Conservation (phyloP, 352 stramenopile genomes). For the Phytopythium kandeliae region DNA sequence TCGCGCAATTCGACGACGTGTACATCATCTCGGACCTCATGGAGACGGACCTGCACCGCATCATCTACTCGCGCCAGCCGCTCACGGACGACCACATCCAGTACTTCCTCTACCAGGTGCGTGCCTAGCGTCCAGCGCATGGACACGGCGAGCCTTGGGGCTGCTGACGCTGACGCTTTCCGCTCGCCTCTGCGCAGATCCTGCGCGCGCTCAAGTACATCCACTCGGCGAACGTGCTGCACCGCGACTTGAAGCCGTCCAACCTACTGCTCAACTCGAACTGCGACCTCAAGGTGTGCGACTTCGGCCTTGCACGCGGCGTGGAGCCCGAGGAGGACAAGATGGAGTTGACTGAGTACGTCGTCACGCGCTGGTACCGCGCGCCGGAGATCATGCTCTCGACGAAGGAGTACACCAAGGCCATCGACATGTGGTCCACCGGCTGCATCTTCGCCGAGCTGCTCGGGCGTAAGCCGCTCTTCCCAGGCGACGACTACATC, state of each 20-base stretch:
- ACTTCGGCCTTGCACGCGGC: slow-evolving; percentile 88
- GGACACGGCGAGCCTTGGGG: neutral
- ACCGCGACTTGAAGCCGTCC: slow-evolving; percentile 96
- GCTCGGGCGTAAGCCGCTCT: slow-evolving; percentile 87
- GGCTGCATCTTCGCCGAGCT: slow-evolving; percentile 95
- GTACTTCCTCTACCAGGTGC: slow-evolving; percentile 91
- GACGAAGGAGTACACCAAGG: slow-evolving; percentile 94
- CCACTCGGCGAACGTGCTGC: slow-evolving; percentile 92
- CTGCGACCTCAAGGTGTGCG: slow-evolving; percentile 91
- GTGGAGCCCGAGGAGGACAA: slow-evolving; percentile 82
- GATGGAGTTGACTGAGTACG: slow-evolving; percentile 91
- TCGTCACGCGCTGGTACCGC: slow-evolving; percentile 93
- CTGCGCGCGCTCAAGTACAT: slow-evolving; percentile 94
- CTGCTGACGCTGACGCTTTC: neutral
- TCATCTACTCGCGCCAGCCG: slow-evolving; percentile 95
- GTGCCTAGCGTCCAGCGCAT: neutral
- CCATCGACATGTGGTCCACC: slow-evolving; percentile 95
- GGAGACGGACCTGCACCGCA: slow-evolving; percentile 97
- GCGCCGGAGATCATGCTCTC: slow-evolving; percentile 97
- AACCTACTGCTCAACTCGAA: slow-evolving; percentile 96
- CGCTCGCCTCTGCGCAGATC: slow-evolving; percentile 74
- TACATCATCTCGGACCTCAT: slow-evolving; percentile 98
- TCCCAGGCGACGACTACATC: slow-evolving; percentile 98
- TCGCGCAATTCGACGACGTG: slow-evolving; percentile 95
- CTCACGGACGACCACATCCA: slow-evolving; percentile 92